Conservation (phyloP, 148 eudicot species). For the Rheum nobile region DNA sequence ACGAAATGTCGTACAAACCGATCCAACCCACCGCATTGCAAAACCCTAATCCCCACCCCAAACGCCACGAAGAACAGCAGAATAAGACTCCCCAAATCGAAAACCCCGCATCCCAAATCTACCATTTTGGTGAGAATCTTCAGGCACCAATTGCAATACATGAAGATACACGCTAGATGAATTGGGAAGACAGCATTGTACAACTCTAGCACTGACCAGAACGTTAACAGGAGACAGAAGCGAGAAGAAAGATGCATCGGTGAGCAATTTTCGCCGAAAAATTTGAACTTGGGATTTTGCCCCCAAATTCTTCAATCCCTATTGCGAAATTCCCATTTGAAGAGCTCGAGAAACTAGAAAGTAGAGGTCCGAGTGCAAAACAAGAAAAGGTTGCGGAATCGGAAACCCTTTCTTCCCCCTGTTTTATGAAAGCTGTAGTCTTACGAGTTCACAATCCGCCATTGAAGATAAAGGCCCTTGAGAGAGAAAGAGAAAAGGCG, state of each 20-base stretch:
- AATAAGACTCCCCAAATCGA: constrained; percentile 21
- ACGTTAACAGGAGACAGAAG: constrained; percentile 18
- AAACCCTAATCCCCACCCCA: constrained; percentile 26
- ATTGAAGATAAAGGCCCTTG: background rate
- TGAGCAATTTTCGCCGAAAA: background rate
- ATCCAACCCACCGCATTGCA: constrained; percentile 23
- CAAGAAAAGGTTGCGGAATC: background rate
- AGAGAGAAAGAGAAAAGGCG: background rate
- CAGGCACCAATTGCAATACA: constrained; percentile 47
- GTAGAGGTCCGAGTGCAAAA: background rate
- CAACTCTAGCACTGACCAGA: constrained; percentile 29
- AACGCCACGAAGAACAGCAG: constrained; percentile 29
- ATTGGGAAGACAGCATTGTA: constrained; percentile 21
- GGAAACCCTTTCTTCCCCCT: background rate
- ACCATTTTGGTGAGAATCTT: constrained; percentile 22
- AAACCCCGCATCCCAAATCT: constrained; percentile 51
- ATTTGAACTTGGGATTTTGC: background rate
- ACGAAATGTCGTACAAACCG: constrained; percentile 13
- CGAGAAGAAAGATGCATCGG: constrained; percentile 12
- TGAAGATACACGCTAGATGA: constrained; percentile 21
- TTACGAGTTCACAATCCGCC: background rate
- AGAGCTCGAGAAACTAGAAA: background rate
- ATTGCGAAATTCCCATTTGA: background rate
- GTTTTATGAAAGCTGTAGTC: background rate
- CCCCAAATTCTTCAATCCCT: background rate